Base-by-base conservation (phyloP, 768 basidiomycete genomes). In the Termitomyces heimii region DNA sequence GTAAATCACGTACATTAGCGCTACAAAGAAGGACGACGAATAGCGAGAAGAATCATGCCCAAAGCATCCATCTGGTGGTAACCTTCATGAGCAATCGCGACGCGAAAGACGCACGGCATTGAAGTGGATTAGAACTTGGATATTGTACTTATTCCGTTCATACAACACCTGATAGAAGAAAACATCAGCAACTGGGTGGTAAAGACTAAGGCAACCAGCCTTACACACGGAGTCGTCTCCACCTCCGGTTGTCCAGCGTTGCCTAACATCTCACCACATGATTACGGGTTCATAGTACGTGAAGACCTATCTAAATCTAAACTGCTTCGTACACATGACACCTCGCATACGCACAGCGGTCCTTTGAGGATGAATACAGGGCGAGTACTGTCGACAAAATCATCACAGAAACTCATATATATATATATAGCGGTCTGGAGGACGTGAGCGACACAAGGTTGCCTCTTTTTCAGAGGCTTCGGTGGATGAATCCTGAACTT, bases 1-100 rank as follows among this genome's bases (percentile, higher is more conserved):
- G 50, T 40, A 24, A 12, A 35, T 49, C 43, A 46, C 37, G 42
- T 24, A 43, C 42, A 13, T 12, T n/a, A 46, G 47, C 46, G 14
- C 20, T 50, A 22, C 48, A 29, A 44, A 48, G 55, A 53, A 56
- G 46, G 18, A n/a, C 26, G 8, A 42, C 18, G 20, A 34, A 29
- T 14, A 44, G 37, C n/a, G 31, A 46, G 26, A 22, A 54, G 57
- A 50, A n/a, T 20, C 22, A 47, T 42, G 16, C 39, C 44, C 52
- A 29, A 58, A 48, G 31, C 9, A 22, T 48, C 61, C 52, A 54
- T 56, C 24, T 34, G 58, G 58, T 48, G 61, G 46, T 62, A 62
- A 32, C 18, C 13, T 31, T 31, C 20, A 32, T 37, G 34, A 42
- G 24, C 45, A 35, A 43, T 54, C 26, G 29, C 24, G 55, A 58